Percentiles rank a stretch among this genome's conserved stretches.
These are phyloP conservation scores for Dioscorea cayenensis DNA, from an alignment of 116 monocot species.

Conservation along the genomic window DNA sequence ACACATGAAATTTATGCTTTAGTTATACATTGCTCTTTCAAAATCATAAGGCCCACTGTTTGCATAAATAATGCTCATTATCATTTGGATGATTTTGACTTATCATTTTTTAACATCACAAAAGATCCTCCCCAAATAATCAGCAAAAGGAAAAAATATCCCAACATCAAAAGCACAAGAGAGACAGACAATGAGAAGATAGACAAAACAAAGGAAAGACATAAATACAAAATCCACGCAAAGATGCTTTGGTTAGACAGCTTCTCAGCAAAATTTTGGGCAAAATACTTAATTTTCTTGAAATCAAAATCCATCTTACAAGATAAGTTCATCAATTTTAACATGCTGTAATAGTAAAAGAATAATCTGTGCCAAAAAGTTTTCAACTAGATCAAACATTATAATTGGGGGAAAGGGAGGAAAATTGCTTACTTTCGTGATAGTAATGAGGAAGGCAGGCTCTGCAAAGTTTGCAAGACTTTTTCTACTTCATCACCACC, in stretches of 20 bases:
- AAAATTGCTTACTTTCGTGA: slow-evolving; percentile 55
- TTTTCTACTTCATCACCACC: slow-evolving; percentile 75
- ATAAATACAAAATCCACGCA: neutral
- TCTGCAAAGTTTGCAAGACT: slow-evolving; percentile 59
- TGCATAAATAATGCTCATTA: too few relatives aligned
- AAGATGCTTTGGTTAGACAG: neutral
- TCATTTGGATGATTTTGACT: too few relatives aligned
- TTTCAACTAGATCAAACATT: neutral
- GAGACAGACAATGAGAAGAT: neutral
- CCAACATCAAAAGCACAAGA: neutral
- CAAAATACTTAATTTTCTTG: neutral
- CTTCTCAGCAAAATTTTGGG: neutral
- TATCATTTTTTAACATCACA: neutral
- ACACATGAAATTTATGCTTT: too few relatives aligned
- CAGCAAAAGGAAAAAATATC: neutral
- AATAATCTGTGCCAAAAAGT: too few relatives aligned
- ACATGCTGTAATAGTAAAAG: too few relatives aligned
- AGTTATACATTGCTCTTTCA: too few relatives aligned
- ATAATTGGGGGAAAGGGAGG: slow-evolving; percentile 8
- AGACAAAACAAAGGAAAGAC: neutral
- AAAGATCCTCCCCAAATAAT: neutral
- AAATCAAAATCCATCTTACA: neutral
- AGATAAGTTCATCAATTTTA: too few relatives aligned
- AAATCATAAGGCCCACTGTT: too few relatives aligned
- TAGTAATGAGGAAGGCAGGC: slow-evolving; percentile 61